phyloP scores from a whole-genome alignment of 2,329 filamentous ascomycete species.

The Leptographium radiaticola region DNA sequence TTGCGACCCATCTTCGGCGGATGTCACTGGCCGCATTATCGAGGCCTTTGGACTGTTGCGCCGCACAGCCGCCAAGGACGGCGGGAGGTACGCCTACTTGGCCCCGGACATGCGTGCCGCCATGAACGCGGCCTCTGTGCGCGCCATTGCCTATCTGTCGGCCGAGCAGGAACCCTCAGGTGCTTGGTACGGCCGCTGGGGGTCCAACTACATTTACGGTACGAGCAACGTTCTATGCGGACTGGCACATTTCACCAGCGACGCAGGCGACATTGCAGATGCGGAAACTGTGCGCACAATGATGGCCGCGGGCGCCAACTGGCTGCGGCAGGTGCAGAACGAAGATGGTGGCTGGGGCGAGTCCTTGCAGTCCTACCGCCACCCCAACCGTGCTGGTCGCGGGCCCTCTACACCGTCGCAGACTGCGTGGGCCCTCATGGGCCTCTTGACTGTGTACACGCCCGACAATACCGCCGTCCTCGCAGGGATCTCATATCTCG shows the following conservation, averaged over 20 bases:
- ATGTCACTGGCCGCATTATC: conserved; percentile 19
- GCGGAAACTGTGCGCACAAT: background rate
- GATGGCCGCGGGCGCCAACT: conserved; percentile 8
- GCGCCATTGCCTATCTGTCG: conserved; percentile 15
- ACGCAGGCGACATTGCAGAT: background rate
- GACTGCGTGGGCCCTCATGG: conserved; percentile 21
- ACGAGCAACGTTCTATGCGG: conserved; percentile 19
- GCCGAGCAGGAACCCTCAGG: conserved; percentile 15
- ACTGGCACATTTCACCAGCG: conserved; percentile 12
- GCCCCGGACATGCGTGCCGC: background rate
- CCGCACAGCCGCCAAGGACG: background rate
- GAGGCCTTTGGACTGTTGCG: conserved; percentile 8
- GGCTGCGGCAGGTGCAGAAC: conserved; percentile 17
- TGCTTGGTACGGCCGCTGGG: conserved; percentile 21
- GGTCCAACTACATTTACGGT: conserved; percentile 21
- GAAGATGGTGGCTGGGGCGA: conserved; percentile 21
- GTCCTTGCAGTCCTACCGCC: conserved; percentile 11
- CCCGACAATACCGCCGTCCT: background rate
- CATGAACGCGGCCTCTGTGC: conserved; percentile 4
- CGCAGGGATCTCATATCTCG: background rate
- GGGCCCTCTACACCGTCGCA: conserved; percentile 17
- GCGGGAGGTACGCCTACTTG: background rate
- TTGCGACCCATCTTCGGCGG: conserved; percentile 20
- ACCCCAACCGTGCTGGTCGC: conserved; percentile 5
- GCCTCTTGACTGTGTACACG: conserved; percentile 10